These are phyloP conservation scores for Persicaria tinctoria DNA, from an alignment of 148 eudicot genomes.

Conservation along the genomic window DNA sequence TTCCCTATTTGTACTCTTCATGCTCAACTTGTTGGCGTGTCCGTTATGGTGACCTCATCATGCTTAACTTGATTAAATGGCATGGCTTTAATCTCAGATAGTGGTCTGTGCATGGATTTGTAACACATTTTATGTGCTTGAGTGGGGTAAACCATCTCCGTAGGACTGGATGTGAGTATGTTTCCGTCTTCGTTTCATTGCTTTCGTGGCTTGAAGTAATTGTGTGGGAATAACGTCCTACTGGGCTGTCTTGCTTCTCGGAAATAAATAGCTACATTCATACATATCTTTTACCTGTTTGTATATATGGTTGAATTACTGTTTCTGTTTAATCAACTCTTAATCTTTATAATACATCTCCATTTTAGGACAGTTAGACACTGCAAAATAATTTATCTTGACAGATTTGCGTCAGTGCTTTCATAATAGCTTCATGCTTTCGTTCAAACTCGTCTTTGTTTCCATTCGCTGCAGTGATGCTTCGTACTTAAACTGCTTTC, in stretches of 20 bases:
- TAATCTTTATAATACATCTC: not conserved
- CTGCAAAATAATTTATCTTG: not conserved
- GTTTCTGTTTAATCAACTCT: not conserved
- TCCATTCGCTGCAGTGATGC: too few species aligned
- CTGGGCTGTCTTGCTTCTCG: not conserved
- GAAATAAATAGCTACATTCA: not conserved
- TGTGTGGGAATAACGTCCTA: not conserved
- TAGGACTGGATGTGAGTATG: not conserved
- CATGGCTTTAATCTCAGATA: not conserved
- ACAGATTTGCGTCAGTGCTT: too few species aligned
- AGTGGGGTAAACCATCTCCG: not conserved
- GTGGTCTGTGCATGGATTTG: not conserved
- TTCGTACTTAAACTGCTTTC: too few species aligned
- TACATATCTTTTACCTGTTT: not conserved
- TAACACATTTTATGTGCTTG: not conserved
- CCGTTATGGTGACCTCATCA: too few species aligned
- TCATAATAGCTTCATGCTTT: too few species aligned
- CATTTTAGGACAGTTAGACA: not conserved
- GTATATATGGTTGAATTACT: not conserved
- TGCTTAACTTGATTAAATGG: not conserved
- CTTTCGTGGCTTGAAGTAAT: not conserved
- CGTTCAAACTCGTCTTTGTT: too few species aligned
- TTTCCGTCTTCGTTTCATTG: not conserved
- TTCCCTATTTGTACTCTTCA: not conserved
- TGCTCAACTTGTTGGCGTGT: not conserved